phyloP scores from a whole-genome alignment of 768 basidiomycete species.

The Leccinum broughii region DNA sequence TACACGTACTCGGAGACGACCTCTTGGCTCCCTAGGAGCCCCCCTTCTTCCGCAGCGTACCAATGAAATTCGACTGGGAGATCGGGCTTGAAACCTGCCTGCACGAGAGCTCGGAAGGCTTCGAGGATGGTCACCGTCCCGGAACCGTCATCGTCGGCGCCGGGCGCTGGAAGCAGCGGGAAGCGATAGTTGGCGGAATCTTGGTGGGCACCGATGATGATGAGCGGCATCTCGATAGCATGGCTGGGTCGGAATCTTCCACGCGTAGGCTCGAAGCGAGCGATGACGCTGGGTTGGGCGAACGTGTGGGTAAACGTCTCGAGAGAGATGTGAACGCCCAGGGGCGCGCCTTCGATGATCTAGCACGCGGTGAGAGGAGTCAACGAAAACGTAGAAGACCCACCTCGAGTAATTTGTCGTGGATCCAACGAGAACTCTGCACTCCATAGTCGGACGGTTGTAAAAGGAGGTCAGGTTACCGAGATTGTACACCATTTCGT shows the following conservation, averaged over 20 bases:
- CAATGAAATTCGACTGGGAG: conserved; percentile 78
- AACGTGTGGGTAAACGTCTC: conserved; percentile 26
- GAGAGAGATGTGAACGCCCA: conserved; percentile 17
- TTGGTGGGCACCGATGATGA: conserved; percentile 45
- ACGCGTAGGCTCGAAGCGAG: conserved; percentile 25
- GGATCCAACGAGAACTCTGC: conserved; percentile 41
- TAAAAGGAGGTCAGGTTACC: conserved; percentile 40
- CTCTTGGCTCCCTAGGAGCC: conserved; percentile 39
- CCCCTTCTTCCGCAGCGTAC: conserved; percentile 72
- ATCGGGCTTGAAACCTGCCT: conserved; percentile 65
- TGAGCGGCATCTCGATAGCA: conserved; percentile 24
- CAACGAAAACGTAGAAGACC: not conserved
- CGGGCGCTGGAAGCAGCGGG: conserved; percentile 44
- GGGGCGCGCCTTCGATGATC: conserved; percentile 17
- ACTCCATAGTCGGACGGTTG: conserved; percentile 39
- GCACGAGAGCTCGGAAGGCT: conserved; percentile 68
- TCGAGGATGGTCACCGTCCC: conserved; percentile 79
- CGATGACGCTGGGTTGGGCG: conserved; percentile 25
- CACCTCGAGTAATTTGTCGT: conserved; percentile 23
- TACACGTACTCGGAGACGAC: conserved; percentile 52
- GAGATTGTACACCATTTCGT: conserved; percentile 40
- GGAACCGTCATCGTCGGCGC: conserved; percentile 54
- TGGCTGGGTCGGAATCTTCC: conserved; percentile 8
- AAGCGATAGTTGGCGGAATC: conserved; percentile 44
- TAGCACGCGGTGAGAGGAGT: not conserved